phyloP scores from a whole-genome alignment of 257 asterid genomes.

The Lantana camara region DNA sequence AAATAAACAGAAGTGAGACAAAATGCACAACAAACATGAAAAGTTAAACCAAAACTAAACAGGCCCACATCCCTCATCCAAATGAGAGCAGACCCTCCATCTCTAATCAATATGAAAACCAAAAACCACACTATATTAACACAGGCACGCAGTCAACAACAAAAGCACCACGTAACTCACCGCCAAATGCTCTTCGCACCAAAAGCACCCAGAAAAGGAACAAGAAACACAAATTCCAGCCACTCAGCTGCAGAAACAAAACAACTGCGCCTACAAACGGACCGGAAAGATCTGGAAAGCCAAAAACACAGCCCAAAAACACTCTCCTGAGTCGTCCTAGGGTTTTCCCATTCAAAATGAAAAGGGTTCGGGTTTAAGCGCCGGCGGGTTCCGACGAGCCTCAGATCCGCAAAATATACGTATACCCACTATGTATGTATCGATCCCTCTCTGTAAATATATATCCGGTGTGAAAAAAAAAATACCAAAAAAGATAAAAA shows the following conservation, averaged over 20 bases:
- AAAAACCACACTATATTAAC: neutral
- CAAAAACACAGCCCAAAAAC: slow-evolving; percentile 18
- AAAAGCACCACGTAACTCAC: slow-evolving; percentile 29
- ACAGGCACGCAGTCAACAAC: slow-evolving; percentile 2
- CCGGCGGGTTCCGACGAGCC: slow-evolving; percentile 69
- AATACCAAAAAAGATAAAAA: slow-evolving; percentile 11
- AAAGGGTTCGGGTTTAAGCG: slow-evolving; percentile 61
- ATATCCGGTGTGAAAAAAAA: slow-evolving; percentile 31
- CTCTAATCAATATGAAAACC: slow-evolving; percentile 5
- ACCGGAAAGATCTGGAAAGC: slow-evolving; percentile 35
- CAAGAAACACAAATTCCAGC: slow-evolving; percentile 5
- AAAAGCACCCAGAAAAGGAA: slow-evolving; percentile 10
- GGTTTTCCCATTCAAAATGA: slow-evolving; percentile 42
- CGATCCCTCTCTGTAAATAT: slow-evolving; percentile 24
- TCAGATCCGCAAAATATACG: slow-evolving; percentile 63
- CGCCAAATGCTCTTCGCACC: slow-evolving; percentile 26
- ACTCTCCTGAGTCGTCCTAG: slow-evolving; percentile 39
- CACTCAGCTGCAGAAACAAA: slow-evolving; percentile 16
- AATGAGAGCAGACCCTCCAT: neutral
- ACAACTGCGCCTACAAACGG: slow-evolving; percentile 15
- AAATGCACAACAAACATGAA: slow-evolving; percentile 15
- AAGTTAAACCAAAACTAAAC: neutral
- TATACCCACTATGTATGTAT: slow-evolving; percentile 35
- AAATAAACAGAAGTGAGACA: neutral
- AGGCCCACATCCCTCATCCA: neutral